Evolutionary conservation across 1,284 basidiomycete genomes (phyloP).

Genomic region (Sanghuangporus sanghuang): DNA sequence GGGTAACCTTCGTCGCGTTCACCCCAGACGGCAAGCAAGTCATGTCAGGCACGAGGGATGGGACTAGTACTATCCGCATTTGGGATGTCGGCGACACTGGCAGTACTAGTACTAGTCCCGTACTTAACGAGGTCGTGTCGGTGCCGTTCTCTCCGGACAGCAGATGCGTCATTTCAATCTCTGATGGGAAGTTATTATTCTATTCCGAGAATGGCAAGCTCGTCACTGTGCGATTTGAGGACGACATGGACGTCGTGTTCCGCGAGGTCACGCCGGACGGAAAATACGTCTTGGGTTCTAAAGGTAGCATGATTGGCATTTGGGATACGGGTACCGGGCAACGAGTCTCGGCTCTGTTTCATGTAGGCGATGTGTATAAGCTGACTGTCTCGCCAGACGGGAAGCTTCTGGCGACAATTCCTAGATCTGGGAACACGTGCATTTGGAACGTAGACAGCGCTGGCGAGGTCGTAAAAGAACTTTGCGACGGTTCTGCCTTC

Average conservation of each 20-base stretch:
- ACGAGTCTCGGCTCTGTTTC: not conserved
- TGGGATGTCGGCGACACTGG: not conserved
- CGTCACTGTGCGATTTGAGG: no score
- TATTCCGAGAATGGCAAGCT: conserved; percentile 40
- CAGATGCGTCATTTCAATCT: not conserved
- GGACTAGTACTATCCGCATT: not conserved
- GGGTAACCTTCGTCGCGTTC: not conserved
- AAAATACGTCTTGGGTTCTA: conserved; percentile 18
- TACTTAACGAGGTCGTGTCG: conserved; percentile 1
- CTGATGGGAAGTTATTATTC: no score
- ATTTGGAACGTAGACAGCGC: not conserved
- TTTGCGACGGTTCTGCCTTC: no score
- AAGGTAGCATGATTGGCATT: not conserved
- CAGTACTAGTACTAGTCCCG: not conserved
- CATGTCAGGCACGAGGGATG: not conserved
- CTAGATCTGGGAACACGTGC: no score
- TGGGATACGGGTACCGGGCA: not conserved
- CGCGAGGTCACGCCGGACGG: no score
- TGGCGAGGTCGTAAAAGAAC: not conserved
- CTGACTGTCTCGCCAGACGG: conserved; percentile 24
- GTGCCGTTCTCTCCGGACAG: conserved; percentile 15
- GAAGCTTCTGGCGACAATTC: not conserved
- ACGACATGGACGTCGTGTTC: no score
- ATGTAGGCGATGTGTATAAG: conserved; percentile 55
- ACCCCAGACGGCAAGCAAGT: not conserved